phyloP scores from a whole-genome alignment of 2,329 filamentous ascomycete genomes.

The Calonectria hawksworthii region DNA sequence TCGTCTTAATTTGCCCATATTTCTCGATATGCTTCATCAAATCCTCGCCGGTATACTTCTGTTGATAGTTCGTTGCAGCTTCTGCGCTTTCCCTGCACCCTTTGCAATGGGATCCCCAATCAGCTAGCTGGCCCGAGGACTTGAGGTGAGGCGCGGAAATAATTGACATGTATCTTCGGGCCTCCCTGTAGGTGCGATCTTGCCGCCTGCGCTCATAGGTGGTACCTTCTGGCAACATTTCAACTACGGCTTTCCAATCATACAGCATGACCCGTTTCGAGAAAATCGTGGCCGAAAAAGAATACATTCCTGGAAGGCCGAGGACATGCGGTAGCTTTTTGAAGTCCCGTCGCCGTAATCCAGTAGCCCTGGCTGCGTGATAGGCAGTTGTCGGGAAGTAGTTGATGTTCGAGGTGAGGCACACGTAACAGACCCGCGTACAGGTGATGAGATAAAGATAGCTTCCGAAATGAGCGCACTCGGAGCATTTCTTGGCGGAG shows the following conservation, averaged over 20 bases:
- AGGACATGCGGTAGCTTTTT: not conserved
- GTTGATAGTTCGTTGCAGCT: not conserved
- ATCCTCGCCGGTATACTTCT: not conserved
- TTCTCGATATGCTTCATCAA: not conserved
- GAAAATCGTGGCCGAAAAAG: not conserved
- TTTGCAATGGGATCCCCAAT: conserved; percentile 21
- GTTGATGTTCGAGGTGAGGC: conserved; percentile 46
- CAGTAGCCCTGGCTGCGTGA: not conserved
- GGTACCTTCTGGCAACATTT: not conserved
- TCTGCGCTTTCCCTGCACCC: not conserved
- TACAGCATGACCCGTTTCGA: conserved; percentile 5
- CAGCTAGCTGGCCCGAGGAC: not conserved
- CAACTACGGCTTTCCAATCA: conserved; percentile 3
- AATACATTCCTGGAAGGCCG: conserved; percentile 26
- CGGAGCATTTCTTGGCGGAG: conserved; percentile 48
- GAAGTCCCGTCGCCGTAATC: not conserved
- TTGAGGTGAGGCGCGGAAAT: conserved; percentile 23
- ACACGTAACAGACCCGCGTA: conserved; percentile 55
- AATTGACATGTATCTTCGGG: conserved; percentile 20
- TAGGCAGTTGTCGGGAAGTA: conserved; percentile 46
- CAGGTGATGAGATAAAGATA: conserved; percentile 28
- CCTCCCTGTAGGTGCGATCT: not conserved
- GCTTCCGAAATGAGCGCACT: conserved; percentile 52
- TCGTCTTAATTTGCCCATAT: not conserved
- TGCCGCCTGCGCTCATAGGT: not conserved